phyloP scores from a whole-genome alignment of 2,329 filamentous ascomycete species.

The Fusarium buharicum region DNA sequence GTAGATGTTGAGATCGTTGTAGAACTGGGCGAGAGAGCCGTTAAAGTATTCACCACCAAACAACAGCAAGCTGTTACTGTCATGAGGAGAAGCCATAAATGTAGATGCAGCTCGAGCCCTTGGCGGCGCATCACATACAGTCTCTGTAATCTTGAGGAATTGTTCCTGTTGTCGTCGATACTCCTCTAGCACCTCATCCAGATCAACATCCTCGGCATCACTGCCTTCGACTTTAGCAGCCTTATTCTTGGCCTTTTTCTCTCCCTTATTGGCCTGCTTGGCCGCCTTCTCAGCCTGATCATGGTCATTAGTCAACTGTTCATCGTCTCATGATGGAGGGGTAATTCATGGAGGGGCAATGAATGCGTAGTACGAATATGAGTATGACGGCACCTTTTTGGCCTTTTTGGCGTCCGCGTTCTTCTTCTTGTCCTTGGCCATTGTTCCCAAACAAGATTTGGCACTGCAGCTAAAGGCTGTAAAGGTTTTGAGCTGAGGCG shows the following conservation, averaged over 20 bases:
- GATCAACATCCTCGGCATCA: slow-evolving; percentile 90
- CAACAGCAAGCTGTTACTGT: slow-evolving; percentile 86
- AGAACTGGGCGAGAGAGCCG: slow-evolving; percentile 81
- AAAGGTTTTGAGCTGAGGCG: slow-evolving; percentile 18
- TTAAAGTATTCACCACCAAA: slow-evolving; percentile 98
- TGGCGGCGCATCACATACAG: slow-evolving; percentile 75
- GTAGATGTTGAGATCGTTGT: slow-evolving; percentile 74
- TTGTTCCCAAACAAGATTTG: slow-evolving; percentile 36
- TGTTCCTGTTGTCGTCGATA: slow-evolving; percentile 93
- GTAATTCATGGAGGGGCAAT: slow-evolving; percentile 32
- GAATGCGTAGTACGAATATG: slow-evolving; percentile 1
- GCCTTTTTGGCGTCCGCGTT: slow-evolving; percentile 61
- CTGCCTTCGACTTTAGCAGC: slow-evolving; percentile 79
- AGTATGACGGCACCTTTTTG: slow-evolving; percentile 54
- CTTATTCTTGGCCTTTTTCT: slow-evolving; percentile 82
- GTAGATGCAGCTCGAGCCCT: slow-evolving; percentile 82
- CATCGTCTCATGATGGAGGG: slow-evolving; percentile 26
- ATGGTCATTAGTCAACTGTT: slow-evolving; percentile 35
- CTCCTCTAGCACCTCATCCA: slow-evolving; percentile 92
- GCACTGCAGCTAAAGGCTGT: slow-evolving; percentile 9
- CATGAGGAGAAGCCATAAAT: slow-evolving; percentile 84
- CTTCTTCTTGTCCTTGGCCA: slow-evolving; percentile 67
- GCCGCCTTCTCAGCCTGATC: slow-evolving; percentile 69
- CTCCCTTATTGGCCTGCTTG: slow-evolving; percentile 89
- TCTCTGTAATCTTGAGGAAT: slow-evolving; percentile 93